A percentile compares a stretch with the other conserved stretches of the same genome.
Conservation (phyloP, 371 early-diverging fungal species). For the Fennellomyces sp. region DNA sequence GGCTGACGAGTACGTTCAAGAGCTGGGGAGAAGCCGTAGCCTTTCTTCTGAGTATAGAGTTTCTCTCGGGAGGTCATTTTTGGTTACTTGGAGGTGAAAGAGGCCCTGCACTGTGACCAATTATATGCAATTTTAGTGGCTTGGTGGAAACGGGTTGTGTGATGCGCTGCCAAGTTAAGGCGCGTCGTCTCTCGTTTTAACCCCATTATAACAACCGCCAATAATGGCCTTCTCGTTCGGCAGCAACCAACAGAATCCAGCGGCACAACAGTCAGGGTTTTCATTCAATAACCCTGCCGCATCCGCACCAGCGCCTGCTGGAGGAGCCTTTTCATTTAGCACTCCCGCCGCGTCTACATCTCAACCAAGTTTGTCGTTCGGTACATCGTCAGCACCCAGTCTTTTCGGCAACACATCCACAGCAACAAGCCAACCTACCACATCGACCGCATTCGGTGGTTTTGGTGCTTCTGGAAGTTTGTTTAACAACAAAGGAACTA, state of each 20-base stretch:
- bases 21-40: conserved; percentile 56
- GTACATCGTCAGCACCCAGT: conserved; percentile 20
- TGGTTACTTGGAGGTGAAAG: neutral
- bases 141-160: no score
- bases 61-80: conserved; percentile 34
- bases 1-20: conserved; percentile 59
- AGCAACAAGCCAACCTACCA: neutral
- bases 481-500: neutral
- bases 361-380: neutral
- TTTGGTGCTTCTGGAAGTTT: conserved; percentile 15
- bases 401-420: conserved; percentile 19
- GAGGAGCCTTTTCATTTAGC: no score
- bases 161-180: no score
- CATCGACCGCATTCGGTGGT: conserved; percentile 10
- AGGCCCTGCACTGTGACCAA: no score
- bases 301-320: neutral
- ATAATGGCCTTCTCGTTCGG: conserved; percentile 4
- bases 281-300: neutral
- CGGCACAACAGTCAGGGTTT: neutral
- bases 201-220: neutral
- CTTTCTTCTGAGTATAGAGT: conserved; percentile 48
- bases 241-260: neutral
- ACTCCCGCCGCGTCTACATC: neutral
- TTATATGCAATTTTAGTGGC: neutral
- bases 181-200: no score